A percentile compares a stretch with the other conserved stretches of the same genome.
These are phyloP conservation scores for Sugiyamaella marilandica DNA, from an alignment of 805 yeast species.

Conservation along the genomic window DNA sequence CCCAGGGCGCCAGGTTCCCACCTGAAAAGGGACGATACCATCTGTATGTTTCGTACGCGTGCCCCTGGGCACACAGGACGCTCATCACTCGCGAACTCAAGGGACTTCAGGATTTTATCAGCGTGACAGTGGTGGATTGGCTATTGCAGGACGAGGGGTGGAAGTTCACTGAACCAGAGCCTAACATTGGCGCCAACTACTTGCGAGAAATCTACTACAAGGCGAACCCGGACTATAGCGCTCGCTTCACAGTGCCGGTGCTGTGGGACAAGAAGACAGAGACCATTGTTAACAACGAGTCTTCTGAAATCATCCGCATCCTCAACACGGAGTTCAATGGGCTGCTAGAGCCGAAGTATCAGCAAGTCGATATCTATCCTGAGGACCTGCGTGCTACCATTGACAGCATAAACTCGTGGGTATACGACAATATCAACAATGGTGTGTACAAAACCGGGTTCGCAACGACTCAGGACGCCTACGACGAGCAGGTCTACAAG, in stretches of 20 bases:
- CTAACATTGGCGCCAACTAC: slow-evolving; percentile 53
- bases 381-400: slow-evolving; percentile 47
- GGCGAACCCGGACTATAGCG: slow-evolving; percentile 69
- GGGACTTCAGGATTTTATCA: slow-evolving; percentile 52
- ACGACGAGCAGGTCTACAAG: slow-evolving; percentile 59
- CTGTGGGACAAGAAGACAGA: slow-evolving; percentile 81
- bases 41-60: slow-evolving; percentile 78
- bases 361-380: slow-evolving; percentile 61
- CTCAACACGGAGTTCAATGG: slow-evolving; percentile 66
- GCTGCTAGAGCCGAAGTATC: slow-evolving; percentile 40
- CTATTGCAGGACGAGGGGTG: slow-evolving; percentile 84
- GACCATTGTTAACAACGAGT: slow-evolving; percentile 88
- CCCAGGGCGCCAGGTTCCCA: slow-evolving; percentile 55
- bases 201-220: slow-evolving; percentile 69
- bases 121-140: slow-evolving; percentile 80
- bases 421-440: slow-evolving; percentile 79
- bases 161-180: slow-evolving; percentile 61
- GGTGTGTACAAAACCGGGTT: slow-evolving; percentile 94
- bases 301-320: slow-evolving; percentile 83
- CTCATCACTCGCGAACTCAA: slow-evolving; percentile 68
- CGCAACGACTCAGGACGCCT: slow-evolving; percentile 76
- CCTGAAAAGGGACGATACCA: slow-evolving; percentile 83
- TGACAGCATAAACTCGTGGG: slow-evolving; percentile 76
- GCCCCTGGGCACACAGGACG: slow-evolving; percentile 96
- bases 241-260: slow-evolving; percentile 89